A percentile compares a stretch with the other conserved stretches of the same genome.
These are phyloP conservation scores for Penicillium sp. DNA, from an alignment of 2,329 filamentous ascomycete species.

Conservation along the genomic window DNA sequence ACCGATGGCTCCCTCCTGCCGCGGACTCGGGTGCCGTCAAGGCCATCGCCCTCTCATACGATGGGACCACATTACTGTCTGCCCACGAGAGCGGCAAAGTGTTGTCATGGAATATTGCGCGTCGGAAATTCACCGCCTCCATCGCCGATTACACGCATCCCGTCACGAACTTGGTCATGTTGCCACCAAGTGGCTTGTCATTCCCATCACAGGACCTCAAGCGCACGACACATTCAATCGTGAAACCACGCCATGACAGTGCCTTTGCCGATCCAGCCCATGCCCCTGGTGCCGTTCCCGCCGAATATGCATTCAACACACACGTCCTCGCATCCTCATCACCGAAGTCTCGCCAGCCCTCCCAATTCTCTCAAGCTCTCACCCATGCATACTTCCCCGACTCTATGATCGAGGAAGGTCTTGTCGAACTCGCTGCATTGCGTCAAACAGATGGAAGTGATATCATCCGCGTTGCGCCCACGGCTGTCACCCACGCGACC, in stretches of 20 bases:
- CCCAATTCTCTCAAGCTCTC: constrained; percentile 44
- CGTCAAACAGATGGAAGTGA: constrained; percentile 30
- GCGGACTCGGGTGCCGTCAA: constrained; percentile 67
- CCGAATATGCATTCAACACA: constrained; percentile 48
- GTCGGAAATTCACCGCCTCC: constrained; percentile 68
- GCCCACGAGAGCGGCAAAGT: constrained; percentile 82
- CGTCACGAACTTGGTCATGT: constrained; percentile 78
- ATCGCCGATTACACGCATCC: constrained; percentile 75
- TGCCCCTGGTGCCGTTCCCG: constrained; percentile 43
- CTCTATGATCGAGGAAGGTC: constrained; percentile 45
- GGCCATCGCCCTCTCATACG: constrained; percentile 76
- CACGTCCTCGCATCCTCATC: constrained; percentile 37
- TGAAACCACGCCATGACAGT: constrained; percentile 69
- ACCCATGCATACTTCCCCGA: constrained; percentile 44
- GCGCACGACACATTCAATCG: constrained; percentile 62
- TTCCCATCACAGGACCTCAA: constrained; percentile 42
- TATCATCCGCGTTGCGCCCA: constrained; percentile 21
- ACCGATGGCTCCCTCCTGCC: constrained; percentile 57
- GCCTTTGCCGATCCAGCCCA: constrained; percentile 42
- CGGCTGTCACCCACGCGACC: constrained; percentile 15
- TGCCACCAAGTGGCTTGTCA: constrained; percentile 61
- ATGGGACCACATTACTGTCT: constrained; percentile 77
- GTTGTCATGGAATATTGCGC: constrained; percentile 76
- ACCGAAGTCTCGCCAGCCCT: constrained; percentile 14
- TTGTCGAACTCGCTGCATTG: constrained; percentile 43